Percentiles rank a stretch among this genome's conserved stretches.
phyloP scores from a whole-genome alignment of 106 monocot genomes.

The Phalaenopsis aphrodite region DNA sequence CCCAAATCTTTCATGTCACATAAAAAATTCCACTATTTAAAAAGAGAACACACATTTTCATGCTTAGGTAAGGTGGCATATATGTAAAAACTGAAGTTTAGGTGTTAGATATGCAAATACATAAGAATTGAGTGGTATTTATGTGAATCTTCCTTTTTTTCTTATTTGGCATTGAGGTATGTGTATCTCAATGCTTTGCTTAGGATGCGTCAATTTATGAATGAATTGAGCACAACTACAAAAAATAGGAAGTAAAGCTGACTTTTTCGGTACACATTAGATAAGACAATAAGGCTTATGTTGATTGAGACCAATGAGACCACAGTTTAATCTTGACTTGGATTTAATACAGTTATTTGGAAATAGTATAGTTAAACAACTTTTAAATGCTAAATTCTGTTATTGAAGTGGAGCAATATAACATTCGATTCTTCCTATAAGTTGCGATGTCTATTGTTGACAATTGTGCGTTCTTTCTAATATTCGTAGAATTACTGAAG shows the following conservation, averaged over 20 bases:
- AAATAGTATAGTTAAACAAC: background rate
- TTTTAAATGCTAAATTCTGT: no score
- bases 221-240: background rate
- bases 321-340: background rate
- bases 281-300: background rate
- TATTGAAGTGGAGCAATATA: no score
- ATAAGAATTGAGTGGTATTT: no score
- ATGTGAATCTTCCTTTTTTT: no score
- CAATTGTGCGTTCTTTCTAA: background rate
- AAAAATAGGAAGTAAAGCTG: background rate
- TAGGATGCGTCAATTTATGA: background rate
- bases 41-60: no score
- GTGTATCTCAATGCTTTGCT: background rate
- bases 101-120: no score
- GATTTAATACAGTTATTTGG: background rate
- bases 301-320: background rate
- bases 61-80: no score
- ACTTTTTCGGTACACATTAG: background rate
- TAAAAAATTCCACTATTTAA: no score
- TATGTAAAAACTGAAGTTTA: no score
- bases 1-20: no score
- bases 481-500: background rate
- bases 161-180: no score
- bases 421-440: no score
- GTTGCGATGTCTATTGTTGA: background rate